phyloP scores from a whole-genome alignment of 1,284 basidiomycete species.

The Ganoderma boninense region DNA sequence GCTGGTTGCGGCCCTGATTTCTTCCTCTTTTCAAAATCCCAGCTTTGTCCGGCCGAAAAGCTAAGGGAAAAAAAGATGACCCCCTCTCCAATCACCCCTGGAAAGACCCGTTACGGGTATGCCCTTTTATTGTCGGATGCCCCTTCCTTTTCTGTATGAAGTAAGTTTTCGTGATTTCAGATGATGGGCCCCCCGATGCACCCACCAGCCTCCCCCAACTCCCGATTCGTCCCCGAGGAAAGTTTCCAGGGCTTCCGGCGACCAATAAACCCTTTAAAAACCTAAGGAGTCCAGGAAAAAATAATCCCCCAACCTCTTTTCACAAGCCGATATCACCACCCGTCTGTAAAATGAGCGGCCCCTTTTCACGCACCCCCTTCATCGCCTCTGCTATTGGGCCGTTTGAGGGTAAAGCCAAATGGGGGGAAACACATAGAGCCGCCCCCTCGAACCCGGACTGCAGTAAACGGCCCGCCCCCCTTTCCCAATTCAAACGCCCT shows the following conservation, averaged over 20 bases:
- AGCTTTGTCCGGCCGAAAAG: conserved; percentile 11
- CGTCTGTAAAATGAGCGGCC: background rate
- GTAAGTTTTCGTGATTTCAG: background rate
- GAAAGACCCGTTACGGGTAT: conserved; percentile 25
- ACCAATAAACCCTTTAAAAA: background rate
- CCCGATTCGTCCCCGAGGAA: conserved; percentile 45
- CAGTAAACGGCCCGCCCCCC: no score
- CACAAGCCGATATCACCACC: background rate
- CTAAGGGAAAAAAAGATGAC: conserved; percentile 23
- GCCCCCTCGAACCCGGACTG: conserved; percentile 18
- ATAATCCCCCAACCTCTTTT: background rate
- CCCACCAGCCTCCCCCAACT: conserved; percentile 58
- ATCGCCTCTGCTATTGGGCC: conserved; percentile 20
- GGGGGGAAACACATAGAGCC: conserved; percentile 7
- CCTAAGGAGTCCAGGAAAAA: background rate
- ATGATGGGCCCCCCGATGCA: conserved; percentile 44
- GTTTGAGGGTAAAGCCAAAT: conserved; percentile 15
- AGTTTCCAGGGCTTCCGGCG: background rate
- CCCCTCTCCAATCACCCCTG: background rate
- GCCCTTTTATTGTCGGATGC: conserved; percentile 8
- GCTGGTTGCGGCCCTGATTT: conserved; percentile 23
- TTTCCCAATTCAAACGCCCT: no score
- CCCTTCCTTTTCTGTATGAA: no score
- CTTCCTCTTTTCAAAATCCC: conserved; percentile 13
- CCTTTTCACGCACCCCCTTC: conserved; percentile 33